Evolutionary conservation across 495 filamentous ascomycete genomes (phyloP), one percentile per base, ranked within the genome.

Genomic region (Neurospora terricola): DNA sequence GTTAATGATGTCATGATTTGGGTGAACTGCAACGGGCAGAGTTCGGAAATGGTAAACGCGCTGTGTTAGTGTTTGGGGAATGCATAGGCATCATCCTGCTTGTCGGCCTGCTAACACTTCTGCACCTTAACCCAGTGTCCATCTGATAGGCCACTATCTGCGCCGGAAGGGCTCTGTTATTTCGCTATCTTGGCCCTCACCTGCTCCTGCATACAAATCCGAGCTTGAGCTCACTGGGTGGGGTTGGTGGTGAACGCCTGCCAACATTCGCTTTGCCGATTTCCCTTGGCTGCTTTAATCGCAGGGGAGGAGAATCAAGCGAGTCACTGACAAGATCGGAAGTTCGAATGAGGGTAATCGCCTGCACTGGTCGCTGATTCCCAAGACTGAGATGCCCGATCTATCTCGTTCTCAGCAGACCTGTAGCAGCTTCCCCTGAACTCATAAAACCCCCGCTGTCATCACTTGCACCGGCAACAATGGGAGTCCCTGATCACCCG

Each of bases 51-150:
- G 1, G 21, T 16, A 16, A 6, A 12, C 4, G 2, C 0, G 45
- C 0, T 34, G 54, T 66, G 12, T 66, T 66, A 66, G 54, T 66
- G 54, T 66, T 62, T 62, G 6, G 14, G 14, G 7, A 8, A 62
- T 62, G 5, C 12, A 9, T 14, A 0, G 54, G 11, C 0, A 0
- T 7, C 34, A 5, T 9, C 2, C 16, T 16, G 6, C 0, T 3
- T 62, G 54, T 30, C 7, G 18, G 8, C 4, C 3, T 9, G 12
- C 12, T 30, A 62, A n/a, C n/a, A n/a, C n/a, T n/a, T n/a, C n/a
- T n/a, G n/a, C n/a, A n/a, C n/a, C n/a, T n/a, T n/a, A n/a, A n/a
- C n/a, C n/a, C n/a, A n/a, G n/a, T n/a, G n/a, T n/a, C n/a, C n/a
- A n/a, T n/a, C 21, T 8, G 27, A 34, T 62, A 18, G 54, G n/a